A percentile compares a stretch with the other conserved stretches of the same genome.
These are phyloP conservation scores for Pythium chondricola DNA, from an alignment of 352 stramenopile species.

Conservation along the genomic window DNA sequence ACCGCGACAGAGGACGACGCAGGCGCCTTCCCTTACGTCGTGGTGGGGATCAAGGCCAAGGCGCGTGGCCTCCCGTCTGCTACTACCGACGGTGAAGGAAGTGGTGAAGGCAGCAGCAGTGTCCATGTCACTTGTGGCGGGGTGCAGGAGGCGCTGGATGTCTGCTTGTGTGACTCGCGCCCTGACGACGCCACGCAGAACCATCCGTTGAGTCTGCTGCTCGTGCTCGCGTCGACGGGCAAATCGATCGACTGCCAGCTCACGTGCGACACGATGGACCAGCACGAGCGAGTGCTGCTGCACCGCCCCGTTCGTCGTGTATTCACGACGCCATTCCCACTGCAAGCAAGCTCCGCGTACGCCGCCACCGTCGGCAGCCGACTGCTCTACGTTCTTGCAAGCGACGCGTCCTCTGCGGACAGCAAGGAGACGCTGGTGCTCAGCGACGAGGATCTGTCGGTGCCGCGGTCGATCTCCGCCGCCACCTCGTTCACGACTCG, in stretches of 20 bases:
- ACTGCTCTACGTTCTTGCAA: constrained; percentile 44
- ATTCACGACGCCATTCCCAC: constrained; percentile 43
- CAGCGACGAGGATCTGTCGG: constrained; percentile 40
- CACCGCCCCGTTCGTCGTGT: constrained; percentile 35
- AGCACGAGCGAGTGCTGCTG: constrained; percentile 24
- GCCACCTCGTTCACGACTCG: constrained; percentile 23
- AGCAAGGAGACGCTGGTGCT: constrained; percentile 31
- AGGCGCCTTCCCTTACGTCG: constrained; percentile 31
- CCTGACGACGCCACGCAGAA: constrained; percentile 13
- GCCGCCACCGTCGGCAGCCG: constrained; percentile 25
- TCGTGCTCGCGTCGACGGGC: constrained; percentile 46
- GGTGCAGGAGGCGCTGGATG: constrained; percentile 49
- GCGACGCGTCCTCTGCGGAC: too few species aligned
- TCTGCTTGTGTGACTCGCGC: constrained; percentile 36
- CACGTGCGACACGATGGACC: constrained; percentile 31
- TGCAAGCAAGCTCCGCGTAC: constrained; percentile 27
- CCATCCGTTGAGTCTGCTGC: constrained; percentile 29
- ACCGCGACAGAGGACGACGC: constrained; percentile 1
- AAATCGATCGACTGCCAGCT: constrained; percentile 45
- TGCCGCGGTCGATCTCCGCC: constrained; percentile 14
- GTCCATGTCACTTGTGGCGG: constrained; percentile 22
- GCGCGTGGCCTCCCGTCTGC: background rate
- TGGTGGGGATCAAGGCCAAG: constrained; percentile 33
- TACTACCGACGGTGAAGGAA: constrained; percentile 7
- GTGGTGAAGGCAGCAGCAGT: constrained; percentile 1